Percentiles rank a stretch among this genome's conserved stretches.
These are phyloP conservation scores for Biscogniauxia mediterranea DNA, from an alignment of 2,329 filamentous ascomycete species.

Conservation along the genomic window DNA sequence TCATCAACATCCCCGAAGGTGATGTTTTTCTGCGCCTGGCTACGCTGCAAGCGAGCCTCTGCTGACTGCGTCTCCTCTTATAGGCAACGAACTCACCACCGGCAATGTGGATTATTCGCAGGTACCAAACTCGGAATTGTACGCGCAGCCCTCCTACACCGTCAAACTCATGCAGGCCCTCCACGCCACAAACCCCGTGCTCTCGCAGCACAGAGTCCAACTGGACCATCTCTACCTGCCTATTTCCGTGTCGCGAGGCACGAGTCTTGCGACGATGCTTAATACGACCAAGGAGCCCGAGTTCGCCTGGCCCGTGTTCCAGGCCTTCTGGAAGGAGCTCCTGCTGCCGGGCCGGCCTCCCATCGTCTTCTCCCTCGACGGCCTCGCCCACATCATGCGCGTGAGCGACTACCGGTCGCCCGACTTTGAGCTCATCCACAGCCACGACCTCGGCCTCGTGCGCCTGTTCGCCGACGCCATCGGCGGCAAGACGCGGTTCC, in stretches of 20 bases:
- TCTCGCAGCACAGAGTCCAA: slow-evolving; percentile 51
- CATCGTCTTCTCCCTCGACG: slow-evolving; percentile 76
- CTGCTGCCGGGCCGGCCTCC: slow-evolving; percentile 45
- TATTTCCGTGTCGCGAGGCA: slow-evolving; percentile 54
- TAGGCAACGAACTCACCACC: slow-evolving; percentile 75
- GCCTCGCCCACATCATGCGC: slow-evolving; percentile 78
- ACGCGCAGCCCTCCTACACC: slow-evolving; percentile 76
- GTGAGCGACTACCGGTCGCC: slow-evolving; percentile 72
- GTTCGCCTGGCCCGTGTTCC: slow-evolving; percentile 75
- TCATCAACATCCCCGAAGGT: slow-evolving; percentile 90
- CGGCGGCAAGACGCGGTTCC: slow-evolving; percentile 53
- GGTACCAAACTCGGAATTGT: slow-evolving; percentile 61
- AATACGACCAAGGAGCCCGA: slow-evolving; percentile 73
- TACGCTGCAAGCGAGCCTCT: background rate
- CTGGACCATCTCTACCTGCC: slow-evolving; percentile 58
- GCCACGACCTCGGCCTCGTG: slow-evolving; percentile 78
- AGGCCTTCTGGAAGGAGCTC: slow-evolving; percentile 80
- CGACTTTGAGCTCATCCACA: slow-evolving; percentile 72
- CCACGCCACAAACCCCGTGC: slow-evolving; percentile 68
- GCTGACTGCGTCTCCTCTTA: background rate
- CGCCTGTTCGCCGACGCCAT: slow-evolving; percentile 73
- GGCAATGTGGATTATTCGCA: slow-evolving; percentile 79
- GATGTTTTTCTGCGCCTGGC: slow-evolving; percentile 15
- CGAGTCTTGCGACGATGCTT: slow-evolving; percentile 66
- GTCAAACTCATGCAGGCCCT: slow-evolving; percentile 73